A percentile compares a stretch with the other conserved stretches of the same genome.
phyloP scores from a whole-genome alignment of 1,284 basidiomycete genomes.

The Rhodotorula sp. region DNA sequence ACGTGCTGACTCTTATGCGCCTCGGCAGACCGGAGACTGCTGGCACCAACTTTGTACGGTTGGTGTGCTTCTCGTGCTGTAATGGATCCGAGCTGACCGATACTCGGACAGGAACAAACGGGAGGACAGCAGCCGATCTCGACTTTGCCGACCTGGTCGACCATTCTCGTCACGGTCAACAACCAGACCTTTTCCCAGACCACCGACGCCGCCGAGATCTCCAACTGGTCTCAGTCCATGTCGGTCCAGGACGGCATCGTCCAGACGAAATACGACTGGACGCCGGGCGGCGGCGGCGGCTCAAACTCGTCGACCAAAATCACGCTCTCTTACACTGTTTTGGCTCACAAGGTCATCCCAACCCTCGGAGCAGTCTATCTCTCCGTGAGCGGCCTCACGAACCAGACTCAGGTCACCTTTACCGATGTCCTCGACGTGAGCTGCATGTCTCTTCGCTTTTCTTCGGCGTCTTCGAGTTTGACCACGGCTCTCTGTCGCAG shows the following conservation, averaged over 20 bases:
- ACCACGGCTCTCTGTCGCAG: not conserved
- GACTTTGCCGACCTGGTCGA: constrained; percentile 43
- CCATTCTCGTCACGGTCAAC: constrained; percentile 41
- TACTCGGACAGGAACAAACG: not conserved
- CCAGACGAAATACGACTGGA: constrained; percentile 41
- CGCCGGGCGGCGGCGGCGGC: not conserved
- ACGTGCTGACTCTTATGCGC: not conserved
- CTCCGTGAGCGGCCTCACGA: constrained; percentile 27
- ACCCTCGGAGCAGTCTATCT: constrained; percentile 42
- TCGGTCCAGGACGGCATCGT: constrained; percentile 43
- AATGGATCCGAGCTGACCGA: accelerated
- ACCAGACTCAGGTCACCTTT: constrained; percentile 27
- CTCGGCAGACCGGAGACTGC: constrained; percentile 23
- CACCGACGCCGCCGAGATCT: constrained; percentile 28
- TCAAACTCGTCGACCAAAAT: constrained; percentile 4
- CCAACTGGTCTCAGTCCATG: constrained; percentile 42
- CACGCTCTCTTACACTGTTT: constrained; percentile 37
- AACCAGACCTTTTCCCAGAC: constrained; percentile 35
- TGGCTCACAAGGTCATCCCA: constrained; percentile 41
- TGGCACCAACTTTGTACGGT: constrained; percentile 43
- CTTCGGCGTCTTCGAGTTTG: not conserved
- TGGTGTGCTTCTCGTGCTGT: not conserved
- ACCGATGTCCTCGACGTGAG: constrained; percentile 44
- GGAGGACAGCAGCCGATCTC: constrained; percentile 44
- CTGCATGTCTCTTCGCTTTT: no score